Conservation (phyloP, 1,139 yeast genomes). For the Zygosaccharomyces pseudobailii region DNA sequence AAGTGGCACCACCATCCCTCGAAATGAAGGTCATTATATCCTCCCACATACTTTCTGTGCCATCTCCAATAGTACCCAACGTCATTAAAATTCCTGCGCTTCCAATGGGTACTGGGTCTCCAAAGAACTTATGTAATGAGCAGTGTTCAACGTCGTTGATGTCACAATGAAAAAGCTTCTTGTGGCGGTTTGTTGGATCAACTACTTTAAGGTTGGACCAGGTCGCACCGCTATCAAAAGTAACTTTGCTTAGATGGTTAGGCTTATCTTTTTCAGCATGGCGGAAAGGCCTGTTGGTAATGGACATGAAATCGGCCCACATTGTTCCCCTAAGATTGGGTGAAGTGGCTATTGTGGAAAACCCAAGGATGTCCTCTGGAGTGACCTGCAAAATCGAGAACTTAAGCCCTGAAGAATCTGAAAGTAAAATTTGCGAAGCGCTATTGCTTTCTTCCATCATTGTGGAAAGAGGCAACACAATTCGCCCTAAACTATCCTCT, state of each 20-base stretch:
- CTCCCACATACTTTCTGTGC: slow-evolving; percentile 26
- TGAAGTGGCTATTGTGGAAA: slow-evolving; percentile 3
- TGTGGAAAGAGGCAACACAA: slow-evolving; percentile 17
- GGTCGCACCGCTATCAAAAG: slow-evolving; percentile 60
- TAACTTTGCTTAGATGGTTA: slow-evolving; percentile 40
- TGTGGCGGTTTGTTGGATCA: slow-evolving; percentile 34
- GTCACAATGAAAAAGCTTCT: slow-evolving; percentile 51
- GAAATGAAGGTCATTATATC: slow-evolving; percentile 52
- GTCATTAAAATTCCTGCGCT: slow-evolving; percentile 71
- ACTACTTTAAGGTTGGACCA: slow-evolving; percentile 55
- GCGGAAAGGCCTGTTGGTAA: not conserved
- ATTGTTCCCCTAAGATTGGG: slow-evolving; percentile 20
- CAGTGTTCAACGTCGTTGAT: slow-evolving; percentile 59
- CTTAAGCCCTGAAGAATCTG: slow-evolving; percentile 31
- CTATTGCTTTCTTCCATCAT: not conserved
- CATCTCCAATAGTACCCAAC: slow-evolving; percentile 49
- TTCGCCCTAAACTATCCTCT: slow-evolving; percentile 24
- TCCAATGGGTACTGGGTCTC: slow-evolving; percentile 45
- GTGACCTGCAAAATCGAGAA: slow-evolving; percentile 18
- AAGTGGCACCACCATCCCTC: slow-evolving; percentile 71
- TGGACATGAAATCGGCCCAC: slow-evolving; percentile 4
- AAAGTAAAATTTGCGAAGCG: slow-evolving; percentile 18
- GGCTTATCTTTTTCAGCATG: slow-evolving; percentile 11
- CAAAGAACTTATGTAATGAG: slow-evolving; percentile 29
- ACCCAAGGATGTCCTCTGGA: slow-evolving; percentile 7